phyloP scores from a whole-genome alignment of 2,329 filamentous ascomycete genomes.

The Didymella exigua region DNA sequence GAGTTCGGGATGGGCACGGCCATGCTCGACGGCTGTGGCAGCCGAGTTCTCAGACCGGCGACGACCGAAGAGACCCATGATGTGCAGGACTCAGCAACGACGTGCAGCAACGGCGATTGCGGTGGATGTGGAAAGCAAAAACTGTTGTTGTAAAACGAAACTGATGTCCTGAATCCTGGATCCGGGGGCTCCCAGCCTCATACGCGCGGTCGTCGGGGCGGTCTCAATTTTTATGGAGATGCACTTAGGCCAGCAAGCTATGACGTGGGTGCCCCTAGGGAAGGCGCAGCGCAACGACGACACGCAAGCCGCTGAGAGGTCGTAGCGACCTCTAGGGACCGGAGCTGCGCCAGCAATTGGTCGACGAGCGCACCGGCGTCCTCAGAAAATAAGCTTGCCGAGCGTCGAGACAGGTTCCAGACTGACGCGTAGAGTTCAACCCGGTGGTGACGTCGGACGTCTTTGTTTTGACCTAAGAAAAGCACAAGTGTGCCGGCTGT shows the following conservation, averaged over 20 bases:
- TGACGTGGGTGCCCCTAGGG: slow-evolving; percentile 16
- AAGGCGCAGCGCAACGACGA: slow-evolving; percentile 14
- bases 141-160: slow-evolving; percentile 8
- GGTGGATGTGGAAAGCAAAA: slow-evolving; percentile 1
- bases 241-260: slow-evolving; percentile 5
- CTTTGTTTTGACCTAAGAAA: slow-evolving; percentile 5
- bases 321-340: slow-evolving; percentile 4
- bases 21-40: slow-evolving; percentile 20
- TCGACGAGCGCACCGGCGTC: slow-evolving; percentile 7
- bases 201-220: slow-evolving; percentile 17
- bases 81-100: slow-evolving; percentile 2
- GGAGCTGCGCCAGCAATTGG: slow-evolving; percentile 14
- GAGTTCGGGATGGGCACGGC: slow-evolving; percentile 36
- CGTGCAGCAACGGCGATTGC: not conserved
- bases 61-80: slow-evolving; percentile 31
- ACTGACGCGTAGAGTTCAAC: slow-evolving; percentile 15
- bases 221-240: slow-evolving; percentile 22
- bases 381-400: slow-evolving; percentile 6
- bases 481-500: not conserved
- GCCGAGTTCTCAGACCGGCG: slow-evolving; percentile 27
- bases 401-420: slow-evolving; percentile 13
- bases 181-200: slow-evolving; percentile 14
- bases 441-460: slow-evolving; percentile 15
- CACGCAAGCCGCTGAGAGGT: slow-evolving; percentile 16
- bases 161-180: slow-evolving; percentile 4